Conservation (phyloP, 164 flowering plant species). For the Liriodendron chinense region DNA sequence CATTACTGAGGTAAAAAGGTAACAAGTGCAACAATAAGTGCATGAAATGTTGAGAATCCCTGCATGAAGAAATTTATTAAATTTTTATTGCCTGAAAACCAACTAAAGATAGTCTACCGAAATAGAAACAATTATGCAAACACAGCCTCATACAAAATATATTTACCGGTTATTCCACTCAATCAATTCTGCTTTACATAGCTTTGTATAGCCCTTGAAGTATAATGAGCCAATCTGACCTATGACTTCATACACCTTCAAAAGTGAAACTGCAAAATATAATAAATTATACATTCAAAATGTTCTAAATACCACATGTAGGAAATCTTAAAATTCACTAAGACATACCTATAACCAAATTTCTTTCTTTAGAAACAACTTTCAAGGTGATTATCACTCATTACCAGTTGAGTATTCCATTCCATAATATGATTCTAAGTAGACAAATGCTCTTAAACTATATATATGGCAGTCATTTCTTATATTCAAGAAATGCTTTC, state of each 20-base stretch:
- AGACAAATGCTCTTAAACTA: too few species aligned
- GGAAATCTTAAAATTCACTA: too few species aligned
- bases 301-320: background rate
- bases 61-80: slow-evolving; percentile 19
- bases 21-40: slow-evolving; percentile 45
- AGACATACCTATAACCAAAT: background rate
- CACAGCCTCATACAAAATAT: too few species aligned
- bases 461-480: too few species aligned
- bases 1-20: slow-evolving; percentile 53
- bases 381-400: background rate
- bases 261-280: slow-evolving; percentile 13
- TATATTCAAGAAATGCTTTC: too few species aligned
- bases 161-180: slow-evolving; percentile 70
- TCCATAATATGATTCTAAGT: background rate
- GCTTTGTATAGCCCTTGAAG: slow-evolving; percentile 42
- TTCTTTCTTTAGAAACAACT: background rate
- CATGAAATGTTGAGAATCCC: slow-evolving; percentile 78
- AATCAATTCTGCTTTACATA: slow-evolving; percentile 30
- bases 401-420: background rate
- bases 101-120: too few species aligned
- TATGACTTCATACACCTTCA: slow-evolving; percentile 57
- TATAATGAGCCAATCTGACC: slow-evolving; percentile 34
- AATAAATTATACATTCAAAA: background rate
- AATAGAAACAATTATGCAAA: too few species aligned
- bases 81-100: background rate